Conservation (phyloP, 306 rosid species). For the Benincasa hispida region DNA sequence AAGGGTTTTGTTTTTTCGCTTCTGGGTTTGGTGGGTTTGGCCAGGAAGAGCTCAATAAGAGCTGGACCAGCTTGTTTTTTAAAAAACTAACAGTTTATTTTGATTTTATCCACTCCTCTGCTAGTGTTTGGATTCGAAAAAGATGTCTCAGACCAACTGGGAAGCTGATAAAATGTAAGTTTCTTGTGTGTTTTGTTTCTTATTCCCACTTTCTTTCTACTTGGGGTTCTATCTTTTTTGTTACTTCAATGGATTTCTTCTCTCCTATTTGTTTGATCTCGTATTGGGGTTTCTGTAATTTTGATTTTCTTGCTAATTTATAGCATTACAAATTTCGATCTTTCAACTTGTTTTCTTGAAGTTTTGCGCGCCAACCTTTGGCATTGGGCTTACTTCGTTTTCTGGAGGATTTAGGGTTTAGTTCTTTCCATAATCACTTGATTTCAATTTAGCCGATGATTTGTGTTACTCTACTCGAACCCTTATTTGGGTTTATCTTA, state of each 20-base stretch:
- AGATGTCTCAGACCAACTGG: slow-evolving; percentile 99
- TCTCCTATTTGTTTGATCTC: slow-evolving; percentile 15
- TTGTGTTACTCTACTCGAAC: neutral
- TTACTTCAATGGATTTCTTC: neutral
- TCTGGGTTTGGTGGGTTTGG: slow-evolving; percentile 20
- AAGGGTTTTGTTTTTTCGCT: slow-evolving; percentile 19
- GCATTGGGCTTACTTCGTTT: slow-evolving; percentile 4
- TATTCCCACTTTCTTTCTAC: neutral
- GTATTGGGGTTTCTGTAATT: slow-evolving; percentile 19
- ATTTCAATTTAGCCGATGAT: neutral
- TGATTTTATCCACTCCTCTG: slow-evolving; percentile 2
- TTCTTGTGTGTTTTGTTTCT: neutral
- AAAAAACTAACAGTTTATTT: slow-evolving; percentile 10
- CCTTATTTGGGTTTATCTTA: neutral
- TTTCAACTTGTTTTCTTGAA: neutral
- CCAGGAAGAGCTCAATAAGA: neutral
- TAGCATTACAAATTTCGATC: neutral
- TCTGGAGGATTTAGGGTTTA: slow-evolving; percentile 16
- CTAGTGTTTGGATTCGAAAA: slow-evolving; percentile 15
- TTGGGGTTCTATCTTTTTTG: slow-evolving; percentile 21
- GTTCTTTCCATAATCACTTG: slow-evolving; percentile 1
- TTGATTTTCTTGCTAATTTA: neutral
- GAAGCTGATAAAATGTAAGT: slow-evolving; percentile 99
- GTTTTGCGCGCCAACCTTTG: neutral
- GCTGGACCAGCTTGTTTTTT: slow-evolving; percentile 15